phyloP scores from a whole-genome alignment of 2,329 filamentous ascomycete genomes.

The Fusarium virguliforme region DNA sequence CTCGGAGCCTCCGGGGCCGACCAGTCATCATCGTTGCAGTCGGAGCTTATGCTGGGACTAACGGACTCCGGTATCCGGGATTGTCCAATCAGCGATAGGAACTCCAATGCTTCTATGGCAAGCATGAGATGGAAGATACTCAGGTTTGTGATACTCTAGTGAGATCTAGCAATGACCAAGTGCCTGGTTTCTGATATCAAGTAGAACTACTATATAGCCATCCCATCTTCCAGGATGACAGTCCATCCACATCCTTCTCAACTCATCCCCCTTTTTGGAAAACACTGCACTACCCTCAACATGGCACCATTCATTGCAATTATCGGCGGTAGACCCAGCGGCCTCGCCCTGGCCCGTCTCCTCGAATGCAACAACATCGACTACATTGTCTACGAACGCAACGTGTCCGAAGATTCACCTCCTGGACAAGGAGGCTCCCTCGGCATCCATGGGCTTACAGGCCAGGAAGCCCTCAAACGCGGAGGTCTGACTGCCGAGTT shows the following conservation, averaged over 20 bases:
- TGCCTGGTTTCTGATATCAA: not conserved
- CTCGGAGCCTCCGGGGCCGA: not conserved
- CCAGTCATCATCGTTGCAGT: not conserved
- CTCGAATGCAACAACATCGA: conserved; percentile 6
- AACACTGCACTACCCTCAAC: not conserved
- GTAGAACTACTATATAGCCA: not conserved
- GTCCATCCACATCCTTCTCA: too few relatives aligned
- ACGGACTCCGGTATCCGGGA: not conserved
- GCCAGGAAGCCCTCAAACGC: not conserved
- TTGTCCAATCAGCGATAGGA: not conserved
- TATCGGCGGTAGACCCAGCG: not conserved
- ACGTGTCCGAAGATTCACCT: not conserved
- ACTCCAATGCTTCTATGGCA: too few relatives aligned
- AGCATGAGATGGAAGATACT: not conserved
- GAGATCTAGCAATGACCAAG: not conserved
- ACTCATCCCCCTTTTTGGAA: not conserved
- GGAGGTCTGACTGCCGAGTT: not conserved
- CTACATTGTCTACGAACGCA: conserved; percentile 12
- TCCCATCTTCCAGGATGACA: not conserved
- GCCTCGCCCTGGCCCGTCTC: not conserved
- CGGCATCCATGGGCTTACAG: not conserved
- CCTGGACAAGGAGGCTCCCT: not conserved
- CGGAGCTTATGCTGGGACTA: not conserved
- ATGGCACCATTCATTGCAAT: not conserved
- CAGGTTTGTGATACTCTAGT: not conserved